Percentiles rank a stretch among this genome's conserved stretches.
These are phyloP conservation scores for Sesbania bispinosa DNA, from an alignment of 306 rosid genomes.

Conservation along the genomic window DNA sequence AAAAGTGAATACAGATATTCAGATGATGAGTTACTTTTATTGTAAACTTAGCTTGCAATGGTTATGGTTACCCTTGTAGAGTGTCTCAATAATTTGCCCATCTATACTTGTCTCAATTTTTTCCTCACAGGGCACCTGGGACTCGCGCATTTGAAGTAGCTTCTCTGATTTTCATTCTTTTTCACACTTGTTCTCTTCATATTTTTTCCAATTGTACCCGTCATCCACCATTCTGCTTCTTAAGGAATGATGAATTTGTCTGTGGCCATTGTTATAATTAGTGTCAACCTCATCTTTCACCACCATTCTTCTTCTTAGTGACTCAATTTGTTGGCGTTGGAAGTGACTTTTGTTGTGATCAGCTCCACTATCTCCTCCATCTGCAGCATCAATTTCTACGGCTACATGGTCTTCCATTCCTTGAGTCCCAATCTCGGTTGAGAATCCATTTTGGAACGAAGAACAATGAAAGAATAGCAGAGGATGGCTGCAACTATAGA, in stretches of 20 bases:
- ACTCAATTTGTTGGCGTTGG: no score
- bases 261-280: conserved; percentile 11
- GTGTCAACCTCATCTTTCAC: no score
- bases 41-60: conserved; percentile 48
- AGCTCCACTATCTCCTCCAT: background rate
- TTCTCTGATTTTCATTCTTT: conserved; percentile 62
- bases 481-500: background rate
- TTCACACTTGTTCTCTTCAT: conserved; percentile 65
- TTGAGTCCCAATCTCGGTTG: background rate
- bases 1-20: conserved; percentile 41
- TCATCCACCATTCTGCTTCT: conserved; percentile 55
- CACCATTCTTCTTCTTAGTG: no score
- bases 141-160: conserved; percentile 70
- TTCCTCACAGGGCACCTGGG: conserved; percentile 68
- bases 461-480: background rate
- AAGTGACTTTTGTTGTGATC: background rate
- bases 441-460: background rate
- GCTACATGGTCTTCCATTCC: conserved; percentile 1
- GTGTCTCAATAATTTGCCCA: conserved; percentile 60
- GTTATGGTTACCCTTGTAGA: conserved; percentile 70
- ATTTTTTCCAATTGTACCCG: conserved; percentile 77
- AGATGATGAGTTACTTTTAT: conserved; percentile 44
- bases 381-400: conserved; percentile 7
- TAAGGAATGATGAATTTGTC: conserved; percentile 31
- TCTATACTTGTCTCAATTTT: conserved; percentile 58